Evolutionary conservation across 345 rosid species (phyloP), one percentile per base, ranked within the genome.

Genomic region (Barbarea vulgaris): DNA sequence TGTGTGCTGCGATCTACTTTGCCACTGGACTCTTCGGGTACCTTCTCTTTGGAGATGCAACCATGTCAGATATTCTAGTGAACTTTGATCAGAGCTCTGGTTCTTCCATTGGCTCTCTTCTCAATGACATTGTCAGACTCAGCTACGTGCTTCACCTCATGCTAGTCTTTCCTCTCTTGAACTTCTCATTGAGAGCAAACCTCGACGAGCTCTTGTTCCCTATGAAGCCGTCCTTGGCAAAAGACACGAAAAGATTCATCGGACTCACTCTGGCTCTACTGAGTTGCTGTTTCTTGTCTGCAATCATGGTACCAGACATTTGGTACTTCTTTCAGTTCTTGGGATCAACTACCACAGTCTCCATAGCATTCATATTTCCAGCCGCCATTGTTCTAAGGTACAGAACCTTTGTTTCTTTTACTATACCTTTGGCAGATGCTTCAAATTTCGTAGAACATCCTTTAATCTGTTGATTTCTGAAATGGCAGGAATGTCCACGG

Each of bases 301-400:
- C 95, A 10, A 86, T 88, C 18, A 82, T 79, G 3, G 73, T 94
- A 46, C 98, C 98, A 2, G 79, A 87, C 74, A 91, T 94, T 47
- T 89, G 98, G 97, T 85, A 82, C 74, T 79, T 88, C 80, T 94
- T 91, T 57, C 97, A 94, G 84, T 88, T 89, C 80, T 7, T 89
- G 65, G 98, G 97, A 80, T 91, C 98, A 61, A 91, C 97, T 19
- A 69, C 96, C 11, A 89, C 92, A 6, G 98, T 94, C 14, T 85
- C 84, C 64, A 87, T 94, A 14, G 91, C 88, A 5, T 89, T 94
- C 81, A 91, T 94, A 51, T 93, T 93, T 63, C 98, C 98, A 4
- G 96, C 84, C 4, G 89, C 86, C 25, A 89, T 93, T 37, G 96
- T 85, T 37, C 70, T 91, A 55, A 88, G 97, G 98, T 93, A 84